Base-by-base conservation (phyloP, 306 rosid species). In the Quercus rubra region DNA sequence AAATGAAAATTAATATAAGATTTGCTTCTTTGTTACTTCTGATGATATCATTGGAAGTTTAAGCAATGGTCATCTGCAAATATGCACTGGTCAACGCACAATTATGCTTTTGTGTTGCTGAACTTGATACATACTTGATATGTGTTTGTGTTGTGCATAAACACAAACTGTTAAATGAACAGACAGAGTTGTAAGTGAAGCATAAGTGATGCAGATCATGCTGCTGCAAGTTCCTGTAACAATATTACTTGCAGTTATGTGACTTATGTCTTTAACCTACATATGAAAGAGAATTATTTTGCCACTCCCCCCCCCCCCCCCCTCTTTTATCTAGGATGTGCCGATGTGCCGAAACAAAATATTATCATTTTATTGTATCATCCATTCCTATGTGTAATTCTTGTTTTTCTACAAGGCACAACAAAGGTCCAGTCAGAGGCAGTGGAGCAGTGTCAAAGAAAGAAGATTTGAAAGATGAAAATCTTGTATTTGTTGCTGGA, bases 401-500 rank as follows among this genome's bases (percentile, higher is more conserved):
- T 73, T 41, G 49, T 69, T 20, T n/a, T 82, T 84, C 64, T 77
- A 72, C 66, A 63, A 94, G 97, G 94, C 68, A 74, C 91, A 33
- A 30, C 74, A 70, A 86, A 81, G 71, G 78, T 80, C 68, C 83
- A 77, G 79, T 76, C 79, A 54, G 82, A 74, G 75, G 57, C 82
- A 55, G 84, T 66, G 85, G 85, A 77, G 87, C 79, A 63, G 55
- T 56, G 41, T 27, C 86, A 9, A 89, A 87, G 80, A 87, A 85
- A 77, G 87, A 69, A 51, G 86, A 80, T 70, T 70, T 82, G 52
- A 89, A 87, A 81, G 92, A 95, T 82, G 93, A 87, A 18, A 86
- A 92, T 81, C 74, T 92, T 20, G 98, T 87, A n/a, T 95, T 95
- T 84, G 97, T 95, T 77, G 99, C 99, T n/a, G 99, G 99, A 63